These are phyloP conservation scores for Globisporangium barbulae DNA, from an alignment of 352 stramenopile genomes.

Conservation along the genomic window DNA sequence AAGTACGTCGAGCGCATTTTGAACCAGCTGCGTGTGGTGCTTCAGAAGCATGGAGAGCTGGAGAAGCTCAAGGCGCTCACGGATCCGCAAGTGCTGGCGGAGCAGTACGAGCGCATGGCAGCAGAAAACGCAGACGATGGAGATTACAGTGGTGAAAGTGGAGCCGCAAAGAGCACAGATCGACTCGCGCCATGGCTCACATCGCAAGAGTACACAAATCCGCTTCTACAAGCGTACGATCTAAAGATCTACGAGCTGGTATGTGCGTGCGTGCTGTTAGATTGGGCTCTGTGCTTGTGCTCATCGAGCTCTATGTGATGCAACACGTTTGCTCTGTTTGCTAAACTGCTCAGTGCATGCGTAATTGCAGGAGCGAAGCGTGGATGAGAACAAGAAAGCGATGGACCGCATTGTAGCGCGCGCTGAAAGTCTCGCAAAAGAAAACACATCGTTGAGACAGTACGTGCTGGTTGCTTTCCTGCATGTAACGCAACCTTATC, in stretches of 20 bases:
- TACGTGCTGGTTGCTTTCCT: slow-evolving; percentile 18
- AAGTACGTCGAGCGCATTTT: slow-evolving; percentile 68
- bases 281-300: neutral
- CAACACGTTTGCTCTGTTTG: no score
- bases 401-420: slow-evolving; percentile 47
- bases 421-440: slow-evolving; percentile 50
- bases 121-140: slow-evolving; percentile 17
- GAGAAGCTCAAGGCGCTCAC: slow-evolving; percentile 62
- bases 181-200: slow-evolving; percentile 59
- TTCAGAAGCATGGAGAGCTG: slow-evolving; percentile 70
- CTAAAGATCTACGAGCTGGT: slow-evolving; percentile 76
- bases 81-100: slow-evolving; percentile 25
- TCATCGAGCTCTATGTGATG: neutral
- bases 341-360: neutral
- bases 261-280: slow-evolving; percentile 10
- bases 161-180: neutral
- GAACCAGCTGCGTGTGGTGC: slow-evolving; percentile 46
- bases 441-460: slow-evolving; percentile 70
- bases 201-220: slow-evolving; percentile 66
- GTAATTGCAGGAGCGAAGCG: slow-evolving; percentile 30
- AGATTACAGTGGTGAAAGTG: slow-evolving; percentile 5
- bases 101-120: slow-evolving; percentile 12
- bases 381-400: slow-evolving; percentile 58
- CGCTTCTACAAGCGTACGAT: slow-evolving; percentile 74
- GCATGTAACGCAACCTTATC: neutral